Percentiles rank a stretch among this genome's conserved stretches.
Conservation (phyloP, 306 rosid species). For the Pyrus communis region DNA sequence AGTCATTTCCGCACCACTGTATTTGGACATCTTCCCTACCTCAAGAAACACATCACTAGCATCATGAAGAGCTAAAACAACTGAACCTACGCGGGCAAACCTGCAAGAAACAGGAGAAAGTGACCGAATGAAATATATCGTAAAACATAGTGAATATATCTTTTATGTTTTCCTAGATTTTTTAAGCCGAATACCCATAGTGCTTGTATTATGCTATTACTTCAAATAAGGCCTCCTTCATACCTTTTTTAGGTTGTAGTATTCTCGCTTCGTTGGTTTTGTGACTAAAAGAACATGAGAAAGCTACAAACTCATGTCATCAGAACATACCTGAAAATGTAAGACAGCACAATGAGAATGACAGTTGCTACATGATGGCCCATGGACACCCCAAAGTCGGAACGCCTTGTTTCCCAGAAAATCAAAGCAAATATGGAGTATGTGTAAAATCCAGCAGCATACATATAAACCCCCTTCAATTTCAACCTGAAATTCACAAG, state of each 20-base stretch:
- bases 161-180: not conserved
- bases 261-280: not conserved
- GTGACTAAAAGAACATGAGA: slow-evolving; percentile 12
- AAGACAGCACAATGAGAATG: slow-evolving; percentile 72
- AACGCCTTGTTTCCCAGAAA: slow-evolving; percentile 95
- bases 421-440: slow-evolving; percentile 92
- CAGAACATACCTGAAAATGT: slow-evolving; percentile 58
- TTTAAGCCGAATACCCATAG: not conserved
- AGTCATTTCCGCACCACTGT: slow-evolving; percentile 61
- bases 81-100: slow-evolving; percentile 84
- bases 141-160: not conserved
- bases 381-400: slow-evolving; percentile 94
- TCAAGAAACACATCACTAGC: slow-evolving; percentile 88
- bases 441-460: slow-evolving; percentile 78
- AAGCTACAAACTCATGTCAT: slow-evolving; percentile 17
- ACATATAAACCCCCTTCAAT: slow-evolving; percentile 82
- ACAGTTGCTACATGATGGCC: slow-evolving; percentile 81
- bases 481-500: slow-evolving; percentile 64
- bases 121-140: not conserved
- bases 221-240: slow-evolving; percentile 3
- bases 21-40: slow-evolving; percentile 92
- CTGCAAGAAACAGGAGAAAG: slow-evolving; percentile 34
- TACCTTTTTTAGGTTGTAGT: slow-evolving; percentile 1
- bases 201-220: not conserved
- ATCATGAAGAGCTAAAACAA: slow-evolving; percentile 95